phyloP scores from a whole-genome alignment of 2,329 filamentous ascomycete species.

The Scedosporium dehoogii region DNA sequence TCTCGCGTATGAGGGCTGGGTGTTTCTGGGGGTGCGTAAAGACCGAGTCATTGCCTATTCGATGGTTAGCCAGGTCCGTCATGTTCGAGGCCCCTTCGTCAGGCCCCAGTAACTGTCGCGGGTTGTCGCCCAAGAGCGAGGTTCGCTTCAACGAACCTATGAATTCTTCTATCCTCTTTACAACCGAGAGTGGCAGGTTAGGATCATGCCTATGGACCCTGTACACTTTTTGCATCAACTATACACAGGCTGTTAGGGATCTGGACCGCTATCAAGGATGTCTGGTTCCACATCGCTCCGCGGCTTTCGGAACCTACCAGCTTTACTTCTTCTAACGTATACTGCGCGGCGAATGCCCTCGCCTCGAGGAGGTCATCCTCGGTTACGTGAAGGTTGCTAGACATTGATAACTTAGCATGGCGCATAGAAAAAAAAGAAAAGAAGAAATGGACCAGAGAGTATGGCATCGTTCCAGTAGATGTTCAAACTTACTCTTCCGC shows the following conservation, averaged over 20 bases:
- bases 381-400: constrained; percentile 23
- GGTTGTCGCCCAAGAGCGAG: constrained; percentile 7
- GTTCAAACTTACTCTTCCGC: not conserved
- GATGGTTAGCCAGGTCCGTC: constrained; percentile 35
- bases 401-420: not conserved
- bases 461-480: not conserved
- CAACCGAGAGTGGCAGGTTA: constrained; percentile 29
- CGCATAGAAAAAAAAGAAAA: not conserved
- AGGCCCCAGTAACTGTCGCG: too few relatives aligned
- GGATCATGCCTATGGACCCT: constrained; percentile 32
- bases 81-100: constrained; percentile 16
- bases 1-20: constrained; percentile 33
- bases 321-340: constrained; percentile 29
- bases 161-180: constrained; percentile 30
- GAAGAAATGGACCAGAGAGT: not conserved
- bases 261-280: not conserved
- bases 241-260: not conserved
- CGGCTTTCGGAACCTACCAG: not conserved
- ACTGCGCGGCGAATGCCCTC: constrained; percentile 30
- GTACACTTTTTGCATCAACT: constrained; percentile 16
- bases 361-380: constrained; percentile 36
- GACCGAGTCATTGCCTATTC: constrained; percentile 42
- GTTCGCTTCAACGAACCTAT: constrained; percentile 22
- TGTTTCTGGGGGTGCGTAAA: constrained; percentile 29
- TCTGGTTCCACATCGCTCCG: not conserved